Conservation (phyloP, 2,329 filamentous ascomycete species). For the Fusarium bactridioides region DNA sequence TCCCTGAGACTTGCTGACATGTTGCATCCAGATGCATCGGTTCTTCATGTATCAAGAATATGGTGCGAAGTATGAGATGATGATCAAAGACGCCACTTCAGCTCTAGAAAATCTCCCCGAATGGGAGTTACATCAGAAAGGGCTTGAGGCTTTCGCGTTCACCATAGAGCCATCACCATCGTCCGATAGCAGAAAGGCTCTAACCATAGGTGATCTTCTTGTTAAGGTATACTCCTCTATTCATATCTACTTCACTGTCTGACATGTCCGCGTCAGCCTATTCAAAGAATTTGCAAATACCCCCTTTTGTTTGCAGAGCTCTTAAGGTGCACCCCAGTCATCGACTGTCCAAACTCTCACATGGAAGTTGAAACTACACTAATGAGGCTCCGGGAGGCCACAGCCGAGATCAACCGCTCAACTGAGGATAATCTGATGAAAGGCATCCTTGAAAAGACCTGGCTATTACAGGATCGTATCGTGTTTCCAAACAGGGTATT, state of each 20-base stretch:
- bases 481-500: conserved; percentile 76
- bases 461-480: conserved; percentile 83
- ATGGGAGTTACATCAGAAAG: conserved; percentile 84
- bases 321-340: conserved; percentile 81
- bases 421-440: conserved; percentile 78
- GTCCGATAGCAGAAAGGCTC: conserved; percentile 73
- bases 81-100: conserved; percentile 78
- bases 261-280: conserved; percentile 65
- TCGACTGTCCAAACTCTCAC: conserved; percentile 85
- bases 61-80: conserved; percentile 85
- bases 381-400: conserved; percentile 75
- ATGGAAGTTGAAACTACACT: conserved; percentile 79
- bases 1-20: background rate
- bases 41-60: conserved; percentile 94
- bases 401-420: conserved; percentile 83
- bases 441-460: conserved; percentile 78
- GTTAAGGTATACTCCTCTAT: conserved; percentile 73
- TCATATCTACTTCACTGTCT: background rate
- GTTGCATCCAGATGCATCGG: conserved; percentile 68
- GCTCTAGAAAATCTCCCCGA: conserved; percentile 73
- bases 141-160: conserved; percentile 82
- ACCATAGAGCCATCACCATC: conserved; percentile 72
- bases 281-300: conserved; percentile 92
- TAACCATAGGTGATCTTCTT: conserved; percentile 85
- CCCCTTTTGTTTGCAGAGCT: conserved; percentile 87